Conservation (phyloP, 768 basidiomycete genomes). For the Pleurotus salmoneostramineus region DNA sequence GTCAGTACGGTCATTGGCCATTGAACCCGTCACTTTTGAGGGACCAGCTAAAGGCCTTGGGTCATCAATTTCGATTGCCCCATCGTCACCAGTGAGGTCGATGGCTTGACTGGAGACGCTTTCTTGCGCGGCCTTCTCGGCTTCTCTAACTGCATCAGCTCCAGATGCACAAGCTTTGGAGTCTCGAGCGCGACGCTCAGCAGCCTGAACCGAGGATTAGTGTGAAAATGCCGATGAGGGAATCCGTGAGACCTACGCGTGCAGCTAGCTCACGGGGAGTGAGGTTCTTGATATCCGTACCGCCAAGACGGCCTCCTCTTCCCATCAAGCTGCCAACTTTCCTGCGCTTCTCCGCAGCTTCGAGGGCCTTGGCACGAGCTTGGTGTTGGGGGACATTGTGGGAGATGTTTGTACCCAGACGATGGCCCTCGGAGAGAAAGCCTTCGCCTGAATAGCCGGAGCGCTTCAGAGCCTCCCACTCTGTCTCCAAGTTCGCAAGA, state of each 20-base stretch:
- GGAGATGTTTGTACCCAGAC: constrained; percentile 63
- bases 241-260: constrained; percentile 37
- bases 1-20: constrained; percentile 9
- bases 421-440: constrained; percentile 73
- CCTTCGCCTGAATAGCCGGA: constrained; percentile 91
- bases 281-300: constrained; percentile 40
- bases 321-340: constrained; percentile 40
- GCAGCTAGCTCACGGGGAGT: constrained; percentile 73
- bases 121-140: constrained; percentile 63
- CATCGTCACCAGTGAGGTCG: constrained; percentile 51
- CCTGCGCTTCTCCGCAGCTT: constrained; percentile 75
- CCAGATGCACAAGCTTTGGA: constrained; percentile 74
- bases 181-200: constrained; percentile 73
- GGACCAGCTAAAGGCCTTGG: constrained; percentile 17
- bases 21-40: constrained; percentile 16
- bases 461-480: constrained; percentile 74
- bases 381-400: constrained; percentile 66
- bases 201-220: constrained; percentile 54
- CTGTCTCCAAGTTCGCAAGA: constrained; percentile 72
- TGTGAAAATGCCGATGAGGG: background rate
- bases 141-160: constrained; percentile 50
- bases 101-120: constrained; percentile 59
- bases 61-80: constrained; percentile 26
- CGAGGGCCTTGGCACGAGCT: constrained; percentile 64
- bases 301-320: constrained; percentile 59